Base-by-base conservation (phyloP, 257 asterid genomes). In the Solanum appendiculatum region DNA sequence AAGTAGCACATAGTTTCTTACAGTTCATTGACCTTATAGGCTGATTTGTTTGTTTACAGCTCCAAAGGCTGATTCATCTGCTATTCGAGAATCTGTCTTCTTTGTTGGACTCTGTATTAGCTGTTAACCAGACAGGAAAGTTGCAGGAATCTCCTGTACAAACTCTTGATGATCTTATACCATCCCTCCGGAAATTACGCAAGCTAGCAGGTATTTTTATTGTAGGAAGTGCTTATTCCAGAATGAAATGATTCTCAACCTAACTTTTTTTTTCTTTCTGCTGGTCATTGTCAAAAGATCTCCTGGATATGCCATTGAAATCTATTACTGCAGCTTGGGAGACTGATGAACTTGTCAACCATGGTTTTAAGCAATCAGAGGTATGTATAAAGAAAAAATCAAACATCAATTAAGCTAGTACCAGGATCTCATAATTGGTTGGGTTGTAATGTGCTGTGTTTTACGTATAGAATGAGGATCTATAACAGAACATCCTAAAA, bases 281-380 rank as follows among this genome's bases (percentile, higher is more conserved):
- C 83, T 51, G 51, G 31, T 31, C 27, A 78, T 66, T 89, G 42
- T 58, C 54, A 66, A 80, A 89, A 96, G 98, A 96, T 88, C 98
- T 97, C 89, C 83, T 97, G 96, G 99, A 96, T 90, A 93, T 95
- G 97, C 97, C 99, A 80, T 89, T 96, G 94, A 96, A 93, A 93
- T 93, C 94, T 40, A 92, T 97, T 80, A 95, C 98, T 46, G 92
- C 89, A 54, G 91, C 95, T 33, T 97, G 99, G 98, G 99, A 95
- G 89, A 93, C 94, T 78, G 98, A 98, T 31, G 99, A 97, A 89
- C 95, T 97, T 72, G 89, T 92, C 88, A 90, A 88, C 16, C 93
- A 96, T 88, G 92, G 93, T 84, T 93, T 96, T 87, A 89, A 92
- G 42, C 63, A 87, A 66, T 89, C 94, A n/a, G 99, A 97, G 99